phyloP scores from a whole-genome alignment of 2,329 filamentous ascomycete genomes.

The Fusarium miscanthi region DNA sequence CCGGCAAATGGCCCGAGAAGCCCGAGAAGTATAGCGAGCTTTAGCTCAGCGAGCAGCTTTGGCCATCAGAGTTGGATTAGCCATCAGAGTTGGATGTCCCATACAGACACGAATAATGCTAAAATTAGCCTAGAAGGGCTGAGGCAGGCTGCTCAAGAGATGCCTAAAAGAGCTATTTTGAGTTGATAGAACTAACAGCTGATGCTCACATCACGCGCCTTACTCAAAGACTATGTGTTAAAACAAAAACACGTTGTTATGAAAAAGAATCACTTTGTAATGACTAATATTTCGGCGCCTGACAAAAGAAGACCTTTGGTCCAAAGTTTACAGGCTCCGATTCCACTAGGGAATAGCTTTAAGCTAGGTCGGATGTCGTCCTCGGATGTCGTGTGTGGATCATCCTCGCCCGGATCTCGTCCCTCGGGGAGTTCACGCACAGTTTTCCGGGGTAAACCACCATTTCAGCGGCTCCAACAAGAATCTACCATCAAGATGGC shows the following conservation, averaged over 20 bases:
- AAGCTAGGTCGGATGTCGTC: background rate
- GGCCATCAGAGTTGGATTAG: background rate
- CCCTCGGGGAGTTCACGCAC: background rate
- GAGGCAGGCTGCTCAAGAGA: too few relatives aligned
- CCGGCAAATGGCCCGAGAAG: background rate
- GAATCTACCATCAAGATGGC: background rate
- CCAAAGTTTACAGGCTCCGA: fast-evolving
- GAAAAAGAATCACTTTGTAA: too few relatives aligned
- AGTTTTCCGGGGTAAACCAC: background rate
- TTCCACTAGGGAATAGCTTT: background rate
- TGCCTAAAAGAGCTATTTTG: too few relatives aligned
- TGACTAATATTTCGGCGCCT: too few relatives aligned
- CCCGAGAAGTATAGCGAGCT: slow-evolving; percentile 11
- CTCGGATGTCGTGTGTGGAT: slow-evolving; percentile 4
- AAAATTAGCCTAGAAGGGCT: too few relatives aligned
- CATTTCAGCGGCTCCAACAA: too few relatives aligned
- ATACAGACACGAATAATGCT: background rate
- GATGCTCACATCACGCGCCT: too few relatives aligned
- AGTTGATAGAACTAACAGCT: too few relatives aligned
- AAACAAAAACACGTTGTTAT: too few relatives aligned
- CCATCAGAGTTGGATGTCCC: too few relatives aligned
- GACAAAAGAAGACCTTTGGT: background rate
- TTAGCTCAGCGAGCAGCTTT: slow-evolving; percentile 12
- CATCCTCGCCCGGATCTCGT: background rate
- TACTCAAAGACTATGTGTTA: too few relatives aligned